A percentile compares a stretch with the other conserved stretches of the same genome.
Conservation (phyloP, 169 alveolate species). For the Plasmodium ovale region DNA sequence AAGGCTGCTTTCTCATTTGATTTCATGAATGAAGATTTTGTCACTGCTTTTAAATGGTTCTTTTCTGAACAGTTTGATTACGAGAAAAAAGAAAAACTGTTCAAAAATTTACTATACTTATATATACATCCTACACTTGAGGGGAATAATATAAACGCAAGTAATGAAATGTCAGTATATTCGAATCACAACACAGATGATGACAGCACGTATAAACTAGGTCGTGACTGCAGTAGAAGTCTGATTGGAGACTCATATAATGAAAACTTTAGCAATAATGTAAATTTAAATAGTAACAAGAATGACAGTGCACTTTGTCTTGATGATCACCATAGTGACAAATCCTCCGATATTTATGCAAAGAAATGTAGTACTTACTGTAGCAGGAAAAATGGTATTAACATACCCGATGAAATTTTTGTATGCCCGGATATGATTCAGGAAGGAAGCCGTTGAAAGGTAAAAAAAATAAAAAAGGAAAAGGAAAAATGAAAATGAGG, state of each 20-base stretch:
- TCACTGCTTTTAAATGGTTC: constrained; percentile 53
- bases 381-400: constrained; percentile 1
- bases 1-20: constrained; percentile 68
- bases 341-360: background rate
- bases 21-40: constrained; percentile 74
- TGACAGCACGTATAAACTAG: background rate
- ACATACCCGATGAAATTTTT: constrained; percentile 48
- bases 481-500: background rate
- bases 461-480: background rate
- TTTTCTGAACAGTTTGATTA: constrained; percentile 33
- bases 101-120: constrained; percentile 49
- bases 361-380: background rate
- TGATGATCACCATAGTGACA: too few relatives aligned
- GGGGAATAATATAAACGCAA: background rate
- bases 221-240: background rate
- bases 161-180: background rate
- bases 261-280: background rate
- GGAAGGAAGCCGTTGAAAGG: background rate
- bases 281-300: constrained; percentile 1
- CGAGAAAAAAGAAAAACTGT: constrained; percentile 31
- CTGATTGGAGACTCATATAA: background rate
- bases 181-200: background rate
- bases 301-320: too few relatives aligned
- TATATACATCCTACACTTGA: constrained; percentile 43
- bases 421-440: constrained; percentile 50